Conservation (phyloP, 345 rosid genomes). For the Cochlearia excelsa region DNA sequence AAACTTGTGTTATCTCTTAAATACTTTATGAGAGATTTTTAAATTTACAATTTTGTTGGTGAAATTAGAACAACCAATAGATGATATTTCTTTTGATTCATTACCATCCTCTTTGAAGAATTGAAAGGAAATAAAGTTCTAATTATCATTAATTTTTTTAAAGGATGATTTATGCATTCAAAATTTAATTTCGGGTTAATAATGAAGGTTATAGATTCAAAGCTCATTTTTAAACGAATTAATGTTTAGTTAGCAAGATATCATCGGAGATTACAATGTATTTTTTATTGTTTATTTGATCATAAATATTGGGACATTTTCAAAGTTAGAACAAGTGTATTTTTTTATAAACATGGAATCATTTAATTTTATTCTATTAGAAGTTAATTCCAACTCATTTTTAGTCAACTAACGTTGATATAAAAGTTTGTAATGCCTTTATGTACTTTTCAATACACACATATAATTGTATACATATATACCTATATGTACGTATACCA, state of each 20-base stretch:
- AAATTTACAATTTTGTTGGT: too few relatives aligned
- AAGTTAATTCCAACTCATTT: slow-evolving; percentile 12
- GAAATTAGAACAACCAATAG: not conserved
- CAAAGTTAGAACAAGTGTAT: not conserved
- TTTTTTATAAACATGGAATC: slow-evolving; percentile 7
- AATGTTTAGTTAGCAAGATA: too few relatives aligned
- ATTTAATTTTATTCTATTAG: slow-evolving; percentile 9
- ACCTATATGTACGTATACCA: slow-evolving; percentile 2
- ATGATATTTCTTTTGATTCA: not conserved
- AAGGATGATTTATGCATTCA: too few relatives aligned
- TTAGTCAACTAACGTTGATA: slow-evolving; percentile 27
- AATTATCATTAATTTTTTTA: too few relatives aligned
- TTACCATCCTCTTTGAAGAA: too few relatives aligned
- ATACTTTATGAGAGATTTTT: not conserved
- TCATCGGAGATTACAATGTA: slow-evolving; percentile 9
- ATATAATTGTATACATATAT: not conserved
- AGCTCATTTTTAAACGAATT: too few relatives aligned
- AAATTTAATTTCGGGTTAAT: too few relatives aligned
- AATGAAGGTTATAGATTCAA: too few relatives aligned
- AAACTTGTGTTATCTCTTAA: not conserved
- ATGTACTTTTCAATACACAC: slow-evolving; percentile 5
- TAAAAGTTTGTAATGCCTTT: slow-evolving; percentile 16
- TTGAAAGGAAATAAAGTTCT: too few relatives aligned
- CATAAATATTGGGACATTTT: not conserved
- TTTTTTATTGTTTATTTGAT: not conserved